A percentile compares a stretch with the other conserved stretches of the same genome.
phyloP scores from a whole-genome alignment of 441 rosid genomes.

The Dalechampia spathulata region DNA sequence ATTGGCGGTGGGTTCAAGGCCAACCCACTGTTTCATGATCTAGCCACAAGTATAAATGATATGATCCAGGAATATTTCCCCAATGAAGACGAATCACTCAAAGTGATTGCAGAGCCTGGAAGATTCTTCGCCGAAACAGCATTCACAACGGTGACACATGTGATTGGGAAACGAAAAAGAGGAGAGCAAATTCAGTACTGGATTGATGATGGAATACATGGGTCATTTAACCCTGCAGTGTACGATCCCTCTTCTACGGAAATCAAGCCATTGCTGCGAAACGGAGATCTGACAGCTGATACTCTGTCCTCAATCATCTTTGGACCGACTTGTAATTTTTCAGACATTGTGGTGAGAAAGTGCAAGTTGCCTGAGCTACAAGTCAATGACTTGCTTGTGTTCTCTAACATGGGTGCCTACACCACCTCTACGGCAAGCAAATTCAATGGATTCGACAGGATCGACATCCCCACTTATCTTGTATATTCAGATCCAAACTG shows the following conservation, averaged over 20 bases:
- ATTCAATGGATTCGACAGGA: too few species aligned
- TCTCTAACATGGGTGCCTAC: too few species aligned
- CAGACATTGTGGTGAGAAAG: too few species aligned
- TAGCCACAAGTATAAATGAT: not conserved
- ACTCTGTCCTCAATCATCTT: too few species aligned
- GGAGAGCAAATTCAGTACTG: constrained; percentile 9
- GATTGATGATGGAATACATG: constrained; percentile 19
- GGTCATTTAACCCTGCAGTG: not conserved
- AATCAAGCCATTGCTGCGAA: not conserved
- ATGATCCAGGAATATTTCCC: constrained; percentile 5
- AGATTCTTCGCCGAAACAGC: constrained; percentile 9
- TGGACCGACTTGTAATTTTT: too few species aligned
- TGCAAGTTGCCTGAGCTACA: too few species aligned
- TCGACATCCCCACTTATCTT: too few species aligned
- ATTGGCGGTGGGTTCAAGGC: constrained; percentile 12
- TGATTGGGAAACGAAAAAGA: constrained; percentile 16
- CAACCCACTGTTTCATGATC: not conserved
- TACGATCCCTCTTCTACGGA: not conserved
- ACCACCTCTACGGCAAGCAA: too few species aligned
- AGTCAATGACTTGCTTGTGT: too few species aligned
- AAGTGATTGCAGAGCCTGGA: constrained; percentile 10
- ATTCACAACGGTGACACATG: constrained; percentile 7
- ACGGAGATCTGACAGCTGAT: too few species aligned
- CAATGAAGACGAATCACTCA: not conserved
- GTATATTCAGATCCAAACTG: too few species aligned